Base-by-base conservation (phyloP, 1,139 yeast genomes). In the Sugiyamaella sp. region DNA sequence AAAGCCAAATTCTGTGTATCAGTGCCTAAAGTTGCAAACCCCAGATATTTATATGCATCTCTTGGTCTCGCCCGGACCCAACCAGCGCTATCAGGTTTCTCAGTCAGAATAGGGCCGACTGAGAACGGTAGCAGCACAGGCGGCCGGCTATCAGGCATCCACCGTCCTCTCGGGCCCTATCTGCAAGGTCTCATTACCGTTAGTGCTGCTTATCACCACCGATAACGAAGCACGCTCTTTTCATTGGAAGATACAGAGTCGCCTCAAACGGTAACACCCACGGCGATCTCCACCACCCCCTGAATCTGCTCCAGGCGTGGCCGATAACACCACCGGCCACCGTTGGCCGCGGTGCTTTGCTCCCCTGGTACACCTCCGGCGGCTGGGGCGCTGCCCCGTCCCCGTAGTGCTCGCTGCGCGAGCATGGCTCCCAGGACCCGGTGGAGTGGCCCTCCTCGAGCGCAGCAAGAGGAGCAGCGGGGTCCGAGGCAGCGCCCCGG, bases 101-200 rank as follows among this genome's bases (percentile, higher is more conserved):
- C 19, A 3, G 12, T 24, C 29, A 24, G 10, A 24, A 10, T 6
- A 24, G 29, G 29, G 29, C 29, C 29, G 5, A n/a, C n/a, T n/a
- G n/a, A n/a, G n/a, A n/a, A n/a, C n/a, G n/a, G n/a, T n/a, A n/a
- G n/a, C n/a, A n/a, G n/a, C n/a, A n/a, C n/a, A n/a, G n/a, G n/a
- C n/a, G n/a, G n/a, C n/a, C n/a, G n/a, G n/a, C n/a, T n/a, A n/a
- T n/a, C n/a, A n/a, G n/a, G n/a, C n/a, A 29, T 29, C 35, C 8
- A 29, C 8, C 8, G 14, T 29, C 8, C 14, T 29, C 35, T 12
- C 35, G 35, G 35, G 4, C 35, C 8, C n/a, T 29, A 29, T 29
- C 35, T 43, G 46, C 46, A 43, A 43, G 46, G 38, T 19, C 46
- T 29, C 46, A 29, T 43, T 27, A 43, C 29, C 46, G 46, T 43